A percentile compares a stretch with the other conserved stretches of the same genome.
Conservation (phyloP, 176 grass and related monocot genomes). For the Ensete ventricosum region DNA sequence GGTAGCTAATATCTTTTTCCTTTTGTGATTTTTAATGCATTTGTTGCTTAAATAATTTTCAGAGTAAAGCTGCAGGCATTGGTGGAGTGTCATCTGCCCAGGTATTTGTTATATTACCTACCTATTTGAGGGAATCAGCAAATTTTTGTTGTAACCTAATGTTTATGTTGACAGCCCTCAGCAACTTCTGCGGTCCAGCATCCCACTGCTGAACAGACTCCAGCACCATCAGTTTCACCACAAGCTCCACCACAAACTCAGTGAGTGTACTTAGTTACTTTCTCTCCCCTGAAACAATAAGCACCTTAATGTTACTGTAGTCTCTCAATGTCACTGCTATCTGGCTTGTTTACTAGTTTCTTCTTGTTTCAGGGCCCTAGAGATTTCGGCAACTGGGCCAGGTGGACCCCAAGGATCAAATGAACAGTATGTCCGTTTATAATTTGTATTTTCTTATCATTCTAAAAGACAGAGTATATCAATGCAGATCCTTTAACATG, state of each 20-base stretch:
- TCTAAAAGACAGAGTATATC: not conserved
- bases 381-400: constrained; percentile 24
- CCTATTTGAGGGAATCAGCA: not conserved
- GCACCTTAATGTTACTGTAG: not conserved
- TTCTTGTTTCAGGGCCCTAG: constrained; percentile 32
- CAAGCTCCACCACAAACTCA: constrained; percentile 22
- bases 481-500: too few relatives aligned
- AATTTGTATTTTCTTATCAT: constrained; percentile 3
- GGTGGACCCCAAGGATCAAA: constrained; percentile 28
- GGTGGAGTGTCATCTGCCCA: constrained; percentile 63
- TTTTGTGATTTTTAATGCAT: not conserved
- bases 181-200: constrained; percentile 35
- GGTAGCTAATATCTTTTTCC: not conserved
- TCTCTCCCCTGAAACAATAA: constrained; percentile 1
- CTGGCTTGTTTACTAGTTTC: not conserved
- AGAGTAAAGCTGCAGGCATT: constrained; percentile 67
- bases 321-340: not conserved
- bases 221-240: constrained; percentile 12
- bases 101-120: constrained; percentile 29
- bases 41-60: constrained; percentile 6
- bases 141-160: constrained; percentile 21
- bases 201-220: constrained; percentile 32
- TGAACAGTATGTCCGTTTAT: constrained; percentile 31
- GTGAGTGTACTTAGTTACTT: constrained; percentile 34
- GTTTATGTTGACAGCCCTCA: constrained; percentile 39